phyloP scores from a whole-genome alignment of 2,329 filamentous ascomycete species.

The Cercospora sp. region DNA sequence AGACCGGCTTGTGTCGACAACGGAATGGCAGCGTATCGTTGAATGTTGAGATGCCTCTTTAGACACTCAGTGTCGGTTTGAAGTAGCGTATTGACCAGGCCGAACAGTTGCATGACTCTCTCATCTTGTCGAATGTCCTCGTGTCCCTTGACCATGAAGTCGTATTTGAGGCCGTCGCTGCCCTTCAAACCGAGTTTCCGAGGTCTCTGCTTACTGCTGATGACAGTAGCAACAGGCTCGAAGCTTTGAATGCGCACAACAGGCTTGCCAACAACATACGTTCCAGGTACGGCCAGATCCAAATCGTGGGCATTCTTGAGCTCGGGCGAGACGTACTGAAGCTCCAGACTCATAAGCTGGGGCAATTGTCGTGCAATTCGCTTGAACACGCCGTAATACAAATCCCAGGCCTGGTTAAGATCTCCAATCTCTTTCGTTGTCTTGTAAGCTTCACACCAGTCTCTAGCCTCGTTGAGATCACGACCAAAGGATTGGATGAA shows the following conservation, averaged over 20 bases:
- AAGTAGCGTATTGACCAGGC: constrained; percentile 92
- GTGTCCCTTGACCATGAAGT: constrained; percentile 94
- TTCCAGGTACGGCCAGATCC: constrained; percentile 92
- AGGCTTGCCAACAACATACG: constrained; percentile 76
- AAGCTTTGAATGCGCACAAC: constrained; percentile 86
- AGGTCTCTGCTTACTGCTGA: constrained; percentile 94
- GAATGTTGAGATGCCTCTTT: constrained; percentile 95
- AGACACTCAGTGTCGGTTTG: constrained; percentile 93
- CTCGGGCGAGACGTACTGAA: constrained; percentile 96
- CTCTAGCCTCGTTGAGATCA: constrained; percentile 88
- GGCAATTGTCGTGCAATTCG: constrained; percentile 91
- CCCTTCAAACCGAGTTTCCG: constrained; percentile 84
- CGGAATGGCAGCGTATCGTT: constrained; percentile 94
- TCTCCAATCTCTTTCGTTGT: constrained; percentile 88
- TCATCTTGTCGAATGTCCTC: constrained; percentile 99
- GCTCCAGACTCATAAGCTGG: constrained; percentile 86
- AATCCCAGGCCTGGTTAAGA: constrained; percentile 96
- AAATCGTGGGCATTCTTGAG: constrained; percentile 82
- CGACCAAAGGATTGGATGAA: constrained; percentile 97
- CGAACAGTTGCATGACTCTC: constrained; percentile 98
- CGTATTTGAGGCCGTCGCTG: constrained; percentile 83
- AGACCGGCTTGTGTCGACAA: constrained; percentile 95
- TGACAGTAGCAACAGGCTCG: constrained; percentile 84
- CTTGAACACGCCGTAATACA: constrained; percentile 98
- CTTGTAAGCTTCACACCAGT: constrained; percentile 93